A percentile compares a stretch with the other conserved stretches of the same genome.
Conservation (phyloP, 805 yeast species). For the Wickerhamiella occidentalis region DNA sequence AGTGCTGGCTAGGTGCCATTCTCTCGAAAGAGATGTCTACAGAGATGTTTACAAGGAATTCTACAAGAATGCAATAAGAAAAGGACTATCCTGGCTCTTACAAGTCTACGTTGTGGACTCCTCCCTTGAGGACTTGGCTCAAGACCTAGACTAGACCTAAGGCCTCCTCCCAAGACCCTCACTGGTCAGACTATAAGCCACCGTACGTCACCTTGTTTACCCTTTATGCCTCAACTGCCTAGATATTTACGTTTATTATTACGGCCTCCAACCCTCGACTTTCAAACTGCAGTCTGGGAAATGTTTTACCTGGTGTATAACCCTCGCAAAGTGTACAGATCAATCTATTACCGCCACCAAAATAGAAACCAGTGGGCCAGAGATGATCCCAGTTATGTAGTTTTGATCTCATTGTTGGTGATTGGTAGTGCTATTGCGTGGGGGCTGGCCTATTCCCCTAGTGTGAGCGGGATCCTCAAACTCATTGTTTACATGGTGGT, state of each 20-base stretch:
- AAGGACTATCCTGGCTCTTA: no score
- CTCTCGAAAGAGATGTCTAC: no score
- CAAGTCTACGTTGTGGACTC: no score
- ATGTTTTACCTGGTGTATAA: constrained; percentile 57
- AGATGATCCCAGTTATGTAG: constrained; percentile 83
- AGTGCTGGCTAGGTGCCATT: no score
- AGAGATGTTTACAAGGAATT: no score
- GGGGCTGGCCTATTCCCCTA: constrained; percentile 60
- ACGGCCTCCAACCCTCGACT: constrained; percentile 72
- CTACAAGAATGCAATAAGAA: no score
- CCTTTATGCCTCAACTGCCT: constrained; percentile 18
- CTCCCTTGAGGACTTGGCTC: no score
- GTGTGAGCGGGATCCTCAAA: constrained; percentile 45
- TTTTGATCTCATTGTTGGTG: constrained; percentile 55
- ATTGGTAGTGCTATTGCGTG: constrained; percentile 72
- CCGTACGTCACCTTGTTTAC: neutral
- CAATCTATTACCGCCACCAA: constrained; percentile 71
- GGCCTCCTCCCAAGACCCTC: no score
- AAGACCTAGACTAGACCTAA: no score
- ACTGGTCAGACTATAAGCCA: no score
- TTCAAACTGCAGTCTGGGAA: constrained; percentile 91
- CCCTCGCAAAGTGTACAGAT: constrained; percentile 72
- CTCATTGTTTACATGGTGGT: constrained; percentile 72
- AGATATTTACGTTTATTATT: constrained; percentile 34
- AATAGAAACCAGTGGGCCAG: constrained; percentile 72